Percentiles rank a stretch among this genome's conserved stretches.
Conservation (phyloP, 2,329 filamentous ascomycete species). For the Aureobasidium uvarum region DNA sequence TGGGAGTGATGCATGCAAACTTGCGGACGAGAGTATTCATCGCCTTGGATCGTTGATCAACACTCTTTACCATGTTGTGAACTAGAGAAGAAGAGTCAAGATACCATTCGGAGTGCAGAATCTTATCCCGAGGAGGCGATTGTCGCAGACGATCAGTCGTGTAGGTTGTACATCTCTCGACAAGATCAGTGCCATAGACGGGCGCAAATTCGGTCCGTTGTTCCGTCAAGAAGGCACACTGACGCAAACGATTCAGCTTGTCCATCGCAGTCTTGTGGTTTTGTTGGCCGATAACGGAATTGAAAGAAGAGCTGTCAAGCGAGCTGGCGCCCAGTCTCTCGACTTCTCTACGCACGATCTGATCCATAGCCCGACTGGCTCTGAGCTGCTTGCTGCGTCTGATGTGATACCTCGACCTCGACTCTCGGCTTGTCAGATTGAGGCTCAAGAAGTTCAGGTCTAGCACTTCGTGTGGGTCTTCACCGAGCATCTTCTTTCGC, state of each 20-base stretch:
- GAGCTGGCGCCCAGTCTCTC: slow-evolving; percentile 51
- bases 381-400: slow-evolving; percentile 49
- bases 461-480: slow-evolving; percentile 62
- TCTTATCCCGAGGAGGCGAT: slow-evolving; percentile 54
- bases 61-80: slow-evolving; percentile 66
- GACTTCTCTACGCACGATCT: slow-evolving; percentile 70
- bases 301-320: slow-evolving; percentile 65
- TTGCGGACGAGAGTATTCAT: slow-evolving; percentile 76
- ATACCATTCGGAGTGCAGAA: slow-evolving; percentile 69
- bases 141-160: slow-evolving; percentile 59
- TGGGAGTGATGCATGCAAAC: slow-evolving; percentile 89
- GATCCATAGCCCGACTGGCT: slow-evolving; percentile 66
- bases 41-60: slow-evolving; percentile 68
- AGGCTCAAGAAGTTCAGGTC: slow-evolving; percentile 68
- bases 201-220: slow-evolving; percentile 76
- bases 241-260: slow-evolving; percentile 74
- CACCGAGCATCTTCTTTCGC: slow-evolving; percentile 62
- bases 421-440: slow-evolving; percentile 39
- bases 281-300: slow-evolving; percentile 68
- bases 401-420: slow-evolving; percentile 49
- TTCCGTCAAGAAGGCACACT: slow-evolving; percentile 76
- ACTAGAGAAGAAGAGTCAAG: slow-evolving; percentile 66
- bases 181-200: slow-evolving; percentile 75
- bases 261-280: slow-evolving; percentile 68
- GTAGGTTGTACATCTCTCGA: slow-evolving; percentile 68